A percentile compares a stretch with the other conserved stretches of the same genome.
These are phyloP conservation scores for Isatis tinctoria DNA, from an alignment of 345 rosid species.

Conservation along the genomic window DNA sequence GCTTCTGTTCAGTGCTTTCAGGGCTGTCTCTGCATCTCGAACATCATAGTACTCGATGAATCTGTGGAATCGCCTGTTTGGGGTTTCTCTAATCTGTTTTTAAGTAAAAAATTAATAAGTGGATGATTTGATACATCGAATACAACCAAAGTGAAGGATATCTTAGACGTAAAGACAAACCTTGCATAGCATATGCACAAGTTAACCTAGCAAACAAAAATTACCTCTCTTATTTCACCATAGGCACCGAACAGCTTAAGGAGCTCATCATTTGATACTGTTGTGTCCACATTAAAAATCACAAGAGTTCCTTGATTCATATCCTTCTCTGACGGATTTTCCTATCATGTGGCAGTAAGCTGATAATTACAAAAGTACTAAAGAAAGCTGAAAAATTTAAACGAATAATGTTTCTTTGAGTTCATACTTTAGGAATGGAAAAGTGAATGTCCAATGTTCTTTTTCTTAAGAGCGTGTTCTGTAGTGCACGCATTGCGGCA, in stretches of 20 bases:
- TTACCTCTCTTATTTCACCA: conserved; percentile 97
- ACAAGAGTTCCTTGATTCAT: conserved; percentile 95
- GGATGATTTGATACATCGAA: not conserved
- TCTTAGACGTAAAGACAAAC: not conserved
- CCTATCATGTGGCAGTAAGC: conserved; percentile 42
- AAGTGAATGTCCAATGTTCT: conserved; percentile 93
- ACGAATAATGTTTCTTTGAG: not conserved
- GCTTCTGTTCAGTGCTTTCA: conserved; percentile 77
- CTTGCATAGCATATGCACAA: conserved; percentile 1
- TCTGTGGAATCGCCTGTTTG: conserved; percentile 85
- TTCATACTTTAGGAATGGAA: conserved; percentile 91
- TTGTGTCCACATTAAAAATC: conserved; percentile 83
- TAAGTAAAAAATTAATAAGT: not conserved
- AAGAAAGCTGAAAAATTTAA: not conserved
- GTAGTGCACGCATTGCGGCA: conserved; percentile 87
- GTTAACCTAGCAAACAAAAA: not conserved
- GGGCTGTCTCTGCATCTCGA: conserved; percentile 89
- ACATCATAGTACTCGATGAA: conserved; percentile 94
- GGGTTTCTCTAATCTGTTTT: conserved; percentile 93
- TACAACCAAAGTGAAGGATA: not conserved
- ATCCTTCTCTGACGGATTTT: conserved; percentile 94
- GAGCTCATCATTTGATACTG: conserved; percentile 83
- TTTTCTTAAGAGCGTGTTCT: conserved; percentile 83
- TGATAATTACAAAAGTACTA: not conserved
- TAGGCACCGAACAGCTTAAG: conserved; percentile 70